Base-by-base conservation (phyloP, 805 yeast species). In the baker's yeast (Saccharomyces cerevisiae) region DNA sequence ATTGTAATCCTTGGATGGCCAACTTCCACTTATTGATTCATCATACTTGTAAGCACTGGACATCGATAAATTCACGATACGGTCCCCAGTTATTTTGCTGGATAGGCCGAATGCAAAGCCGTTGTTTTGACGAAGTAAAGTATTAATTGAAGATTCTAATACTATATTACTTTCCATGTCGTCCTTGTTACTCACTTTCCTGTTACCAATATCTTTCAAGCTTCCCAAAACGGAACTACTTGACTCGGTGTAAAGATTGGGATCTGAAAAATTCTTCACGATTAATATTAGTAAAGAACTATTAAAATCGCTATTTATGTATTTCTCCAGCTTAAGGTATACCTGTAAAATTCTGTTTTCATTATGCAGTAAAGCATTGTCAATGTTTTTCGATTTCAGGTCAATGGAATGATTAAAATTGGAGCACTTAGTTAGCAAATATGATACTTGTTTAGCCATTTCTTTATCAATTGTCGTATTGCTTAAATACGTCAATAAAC, bases 61-160 rank as follows among this genome's bases (percentile, higher is more conserved):
- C 30, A 70, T 63, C 41, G 64, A 55, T 32, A 77, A 60, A 51
- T 75, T 76, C 52, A 73, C 76, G 24, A 79, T 65, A 11, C 62
- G 58, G 32, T 68, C 61, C 4, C 65, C 62, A 5, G 62, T 57
- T 27, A 76, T 70, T 57, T 79, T 80, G 60, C 84, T 79, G 0
- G 85, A 76, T 1, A 82, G 66, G 2, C 87, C 87, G 65, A 72
- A 79, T 3, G 76, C 73, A 61, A 74, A 75, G 21, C 76, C 79
- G 56, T 73, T 76, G 48, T 76, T 66, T 36, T 59, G 60, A 9
- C 62, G 56, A 9, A 69, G 54, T 10, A 70, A 32, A 28, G 59
- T 60, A 49, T 61, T 60, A 1, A 68, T 59, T 46, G 62, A 47
- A 41, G 61, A 58, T 17, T 63, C 67, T 4, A 51, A 10, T 4